phyloP scores from a whole-genome alignment of 2,329 filamentous ascomycete genomes.

The Colletotrichum falcatum region DNA sequence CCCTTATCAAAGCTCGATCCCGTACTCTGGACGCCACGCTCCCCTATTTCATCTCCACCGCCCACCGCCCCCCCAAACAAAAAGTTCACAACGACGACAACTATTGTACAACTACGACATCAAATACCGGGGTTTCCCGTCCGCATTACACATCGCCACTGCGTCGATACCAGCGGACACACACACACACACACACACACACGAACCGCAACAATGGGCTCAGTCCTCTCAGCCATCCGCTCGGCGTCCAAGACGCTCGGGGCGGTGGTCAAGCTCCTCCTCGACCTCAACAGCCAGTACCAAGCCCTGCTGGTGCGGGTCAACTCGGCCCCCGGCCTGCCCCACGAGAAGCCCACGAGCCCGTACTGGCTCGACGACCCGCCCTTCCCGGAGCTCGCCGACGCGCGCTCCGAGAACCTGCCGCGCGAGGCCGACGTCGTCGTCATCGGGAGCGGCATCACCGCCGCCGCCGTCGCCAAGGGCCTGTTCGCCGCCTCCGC shows the following conservation, averaged over 20 bases:
- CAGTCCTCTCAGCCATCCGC: slow-evolving; percentile 47
- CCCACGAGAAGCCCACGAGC: slow-evolving; percentile 54
- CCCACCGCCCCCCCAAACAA: too few relatives aligned
- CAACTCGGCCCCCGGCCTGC: slow-evolving; percentile 53
- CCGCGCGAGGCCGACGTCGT: slow-evolving; percentile 59
- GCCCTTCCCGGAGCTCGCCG: slow-evolving; percentile 56
- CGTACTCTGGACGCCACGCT: too few relatives aligned
- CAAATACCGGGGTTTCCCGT: background rate
- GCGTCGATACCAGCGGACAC: background rate
- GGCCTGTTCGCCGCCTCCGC: slow-evolving; percentile 35
- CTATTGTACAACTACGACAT: too few relatives aligned
- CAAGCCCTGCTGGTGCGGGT: slow-evolving; percentile 48
- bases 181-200: too few relatives aligned
- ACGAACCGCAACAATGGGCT: slow-evolving; percentile 48
- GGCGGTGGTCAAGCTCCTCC: slow-evolving; percentile 45
- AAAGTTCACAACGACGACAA: too few relatives aligned
- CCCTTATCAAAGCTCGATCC: background rate
- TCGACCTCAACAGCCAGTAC: slow-evolving; percentile 46
- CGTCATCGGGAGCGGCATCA: slow-evolving; percentile 68
- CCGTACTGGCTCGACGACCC: slow-evolving; percentile 61
- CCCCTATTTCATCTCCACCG: background rate
- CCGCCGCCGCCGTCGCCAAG: slow-evolving; percentile 57
- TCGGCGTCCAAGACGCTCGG: slow-evolving; percentile 44
- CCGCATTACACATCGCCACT: background rate
- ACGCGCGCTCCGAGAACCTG: slow-evolving; percentile 49